Evolutionary conservation across 495 filamentous ascomycete species (phyloP).

Genomic region (Trichoderma parareesei): DNA sequence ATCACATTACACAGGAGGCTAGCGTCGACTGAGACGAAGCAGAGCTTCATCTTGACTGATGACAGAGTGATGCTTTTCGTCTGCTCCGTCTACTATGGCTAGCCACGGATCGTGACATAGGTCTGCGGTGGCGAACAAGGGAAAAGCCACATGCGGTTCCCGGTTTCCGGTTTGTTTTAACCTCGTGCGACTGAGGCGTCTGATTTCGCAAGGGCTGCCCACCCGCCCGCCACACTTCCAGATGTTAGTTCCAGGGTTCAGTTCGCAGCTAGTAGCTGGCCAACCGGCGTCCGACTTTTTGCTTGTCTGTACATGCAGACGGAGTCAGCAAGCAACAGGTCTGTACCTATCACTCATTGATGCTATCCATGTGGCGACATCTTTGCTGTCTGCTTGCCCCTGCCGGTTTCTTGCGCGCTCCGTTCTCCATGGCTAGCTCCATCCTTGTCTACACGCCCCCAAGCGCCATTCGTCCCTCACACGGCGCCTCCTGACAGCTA

Average conservation of each 20-base stretch:
- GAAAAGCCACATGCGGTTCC: not conserved
- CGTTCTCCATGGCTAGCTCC: slow-evolving; percentile 4
- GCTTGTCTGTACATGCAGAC: not conserved
- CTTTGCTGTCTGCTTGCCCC: not conserved
- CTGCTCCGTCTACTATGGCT: not conserved
- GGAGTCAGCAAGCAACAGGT: not conserved
- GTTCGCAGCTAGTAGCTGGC: not conserved
- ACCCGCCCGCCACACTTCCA: slow-evolving; percentile 1
- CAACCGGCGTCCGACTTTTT: not conserved
- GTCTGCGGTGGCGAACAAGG: not conserved
- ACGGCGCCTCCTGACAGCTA: not conserved
- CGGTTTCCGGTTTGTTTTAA: slow-evolving; percentile 3
- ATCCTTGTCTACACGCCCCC: slow-evolving; percentile 8
- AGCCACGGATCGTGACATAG: slow-evolving; percentile 1
- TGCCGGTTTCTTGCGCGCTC: slow-evolving; percentile 4
- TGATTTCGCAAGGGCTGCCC: not conserved
- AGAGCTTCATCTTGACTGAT: not conserved
- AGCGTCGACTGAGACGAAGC: not conserved
- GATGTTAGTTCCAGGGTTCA: slow-evolving; percentile 8
- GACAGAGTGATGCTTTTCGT: not conserved
- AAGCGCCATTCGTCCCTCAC: not conserved
- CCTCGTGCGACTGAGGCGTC: slow-evolving; percentile 3
- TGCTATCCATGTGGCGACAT: slow-evolving; percentile 1
- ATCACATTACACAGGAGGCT: not conserved
- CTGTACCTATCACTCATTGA: not conserved